These are phyloP conservation scores for Neurospora sp. DNA, from an alignment of 2,329 filamentous ascomycete species.

Conservation along the genomic window DNA sequence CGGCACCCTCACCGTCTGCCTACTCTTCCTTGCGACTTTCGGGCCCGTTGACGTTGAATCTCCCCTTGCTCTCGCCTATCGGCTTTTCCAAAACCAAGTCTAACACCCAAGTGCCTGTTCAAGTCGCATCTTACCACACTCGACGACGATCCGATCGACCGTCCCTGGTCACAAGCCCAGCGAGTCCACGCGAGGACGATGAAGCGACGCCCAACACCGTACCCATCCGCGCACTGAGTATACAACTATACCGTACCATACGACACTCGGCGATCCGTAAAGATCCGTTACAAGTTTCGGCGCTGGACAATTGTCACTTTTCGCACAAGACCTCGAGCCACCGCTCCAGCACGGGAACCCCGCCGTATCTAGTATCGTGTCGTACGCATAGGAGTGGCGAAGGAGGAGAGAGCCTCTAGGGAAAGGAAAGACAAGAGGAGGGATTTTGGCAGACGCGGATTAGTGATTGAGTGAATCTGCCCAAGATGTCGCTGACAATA, in stretches of 20 bases:
- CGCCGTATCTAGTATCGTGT: background rate
- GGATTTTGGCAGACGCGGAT: background rate
- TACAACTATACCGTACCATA: background rate
- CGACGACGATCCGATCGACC: background rate
- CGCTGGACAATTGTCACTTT: background rate
- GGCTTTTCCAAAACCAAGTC: background rate
- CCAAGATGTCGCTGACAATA: constrained; percentile 37
- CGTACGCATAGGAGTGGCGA: background rate
- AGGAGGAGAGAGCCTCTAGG: background rate
- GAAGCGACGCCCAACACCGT: background rate
- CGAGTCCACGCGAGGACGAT: background rate
- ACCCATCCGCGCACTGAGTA: background rate
- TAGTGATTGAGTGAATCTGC: background rate
- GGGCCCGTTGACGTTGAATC: background rate
- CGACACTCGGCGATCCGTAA: background rate
- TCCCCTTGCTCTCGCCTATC: background rate
- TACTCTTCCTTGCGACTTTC: background rate
- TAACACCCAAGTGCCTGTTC: background rate
- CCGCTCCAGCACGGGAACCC: background rate
- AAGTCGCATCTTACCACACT: background rate
- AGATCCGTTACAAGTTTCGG: background rate
- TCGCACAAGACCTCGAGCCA: background rate
- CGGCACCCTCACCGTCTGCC: background rate
- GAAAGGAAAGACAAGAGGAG: background rate
- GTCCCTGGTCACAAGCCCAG: background rate